Conservation (phyloP, 495 filamentous ascomycete genomes). For the Immersiella caudata region DNA sequence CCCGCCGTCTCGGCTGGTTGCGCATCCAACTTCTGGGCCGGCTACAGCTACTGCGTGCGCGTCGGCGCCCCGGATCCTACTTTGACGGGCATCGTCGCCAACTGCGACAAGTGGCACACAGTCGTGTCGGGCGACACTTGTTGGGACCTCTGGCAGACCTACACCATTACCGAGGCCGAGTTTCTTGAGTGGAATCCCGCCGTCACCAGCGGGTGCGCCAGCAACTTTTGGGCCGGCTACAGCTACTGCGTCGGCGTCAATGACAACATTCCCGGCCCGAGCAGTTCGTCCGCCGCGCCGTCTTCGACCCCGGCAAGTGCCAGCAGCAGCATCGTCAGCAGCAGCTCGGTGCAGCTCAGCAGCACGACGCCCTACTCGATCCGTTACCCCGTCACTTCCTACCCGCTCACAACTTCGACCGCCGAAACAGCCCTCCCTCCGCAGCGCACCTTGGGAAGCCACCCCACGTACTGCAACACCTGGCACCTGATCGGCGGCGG, state of each 20-base stretch:
- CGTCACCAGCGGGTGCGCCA: conserved; percentile 20
- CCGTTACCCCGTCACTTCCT: conserved; percentile 9
- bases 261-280: background rate
- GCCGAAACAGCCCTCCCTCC: conserved; percentile 18
- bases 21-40: conserved; percentile 26
- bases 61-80: conserved; percentile 17
- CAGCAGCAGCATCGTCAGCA: background rate
- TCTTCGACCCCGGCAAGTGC: background rate
- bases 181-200: conserved; percentile 34
- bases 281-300: too few species aligned
- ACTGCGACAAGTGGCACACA: conserved; percentile 32
- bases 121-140: conserved; percentile 23
- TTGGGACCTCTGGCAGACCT: conserved; percentile 10
- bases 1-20: conserved; percentile 27
- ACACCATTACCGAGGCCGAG: conserved; percentile 21
- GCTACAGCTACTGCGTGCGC: conserved; percentile 13
- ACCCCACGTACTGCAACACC: conserved; percentile 28
- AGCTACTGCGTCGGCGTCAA: conserved; percentile 19
- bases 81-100: conserved; percentile 14
- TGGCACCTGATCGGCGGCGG: conserved; percentile 19
- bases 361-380: conserved; percentile 10
- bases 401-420: background rate
- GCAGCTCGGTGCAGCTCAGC: background rate
- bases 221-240: conserved; percentile 15
- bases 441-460: conserved; percentile 25